Percentiles rank a stretch among this genome's conserved stretches.
These are phyloP conservation scores for Ogataea paraovalis DNA, from an alignment of 805 yeast species.

Conservation along the genomic window DNA sequence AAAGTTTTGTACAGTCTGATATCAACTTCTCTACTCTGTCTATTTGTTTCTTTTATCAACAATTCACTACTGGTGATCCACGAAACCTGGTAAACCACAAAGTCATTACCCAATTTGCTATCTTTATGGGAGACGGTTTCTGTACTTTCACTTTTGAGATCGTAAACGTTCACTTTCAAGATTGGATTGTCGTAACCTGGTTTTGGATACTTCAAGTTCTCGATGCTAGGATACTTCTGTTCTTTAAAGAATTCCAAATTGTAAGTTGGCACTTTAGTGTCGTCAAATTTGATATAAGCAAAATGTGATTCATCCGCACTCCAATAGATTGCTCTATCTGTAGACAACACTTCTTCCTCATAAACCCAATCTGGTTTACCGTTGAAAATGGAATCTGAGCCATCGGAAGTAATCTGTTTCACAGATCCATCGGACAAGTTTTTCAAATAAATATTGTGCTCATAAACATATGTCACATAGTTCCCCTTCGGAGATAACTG, in stretches of 20 bases:
- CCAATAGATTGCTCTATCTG: conserved; percentile 70
- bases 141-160: conserved; percentile 26
- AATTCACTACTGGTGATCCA: conserved; percentile 54
- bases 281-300: conserved; percentile 55
- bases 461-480: conserved; percentile 51
- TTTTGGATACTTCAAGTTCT: conserved; percentile 61
- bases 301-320: conserved; percentile 55
- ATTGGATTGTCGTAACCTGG: conserved; percentile 65
- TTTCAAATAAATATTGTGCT: conserved; percentile 52
- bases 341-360: conserved; percentile 69
- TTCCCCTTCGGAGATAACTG: conserved; percentile 61
- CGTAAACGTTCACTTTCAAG: conserved; percentile 43
- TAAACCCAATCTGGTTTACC: conserved; percentile 84
- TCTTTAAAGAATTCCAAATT: conserved; percentile 48
- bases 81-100: conserved; percentile 54
- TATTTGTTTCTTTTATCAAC: conserved; percentile 57
- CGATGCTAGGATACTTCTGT: conserved; percentile 42
- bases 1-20: conserved; percentile 41
- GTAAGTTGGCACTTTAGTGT: conserved; percentile 52
- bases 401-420: conserved; percentile 46
- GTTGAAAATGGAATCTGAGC: conserved; percentile 48
- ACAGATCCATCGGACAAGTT: conserved; percentile 27
- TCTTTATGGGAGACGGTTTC: conserved; percentile 26
- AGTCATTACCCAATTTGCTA: conserved; percentile 38
- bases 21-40: conserved; percentile 55